A percentile compares a stretch with the other conserved stretches of the same genome.
phyloP scores from a whole-genome alignment of 306 rosid genomes.

The Macrotyloma uniflorum region DNA sequence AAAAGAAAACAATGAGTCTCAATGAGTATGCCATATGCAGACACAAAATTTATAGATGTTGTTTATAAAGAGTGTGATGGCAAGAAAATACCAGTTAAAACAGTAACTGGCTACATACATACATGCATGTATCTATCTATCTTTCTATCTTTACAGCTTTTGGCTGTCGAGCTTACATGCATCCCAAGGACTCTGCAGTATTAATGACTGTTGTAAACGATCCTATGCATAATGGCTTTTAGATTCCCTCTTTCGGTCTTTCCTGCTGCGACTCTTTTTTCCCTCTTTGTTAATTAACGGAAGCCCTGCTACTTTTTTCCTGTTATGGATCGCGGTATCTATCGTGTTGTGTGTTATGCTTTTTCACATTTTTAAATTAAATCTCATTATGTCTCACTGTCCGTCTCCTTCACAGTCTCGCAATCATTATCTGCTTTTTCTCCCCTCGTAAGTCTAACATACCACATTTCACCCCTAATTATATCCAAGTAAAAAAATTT shows the following conservation, averaged over 20 bases:
- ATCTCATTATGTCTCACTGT: not conserved
- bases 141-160: constrained; percentile 46
- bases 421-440: constrained; percentile 32
- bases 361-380: not conserved
- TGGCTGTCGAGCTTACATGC: constrained; percentile 40
- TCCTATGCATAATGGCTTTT: constrained; percentile 42
- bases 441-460: not conserved
- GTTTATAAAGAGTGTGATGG: not conserved
- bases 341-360: constrained; percentile 7
- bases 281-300: constrained; percentile 32
- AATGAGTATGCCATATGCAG: not conserved
- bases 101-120: not conserved
- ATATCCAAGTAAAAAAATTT: not conserved
- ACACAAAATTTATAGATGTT: not conserved
- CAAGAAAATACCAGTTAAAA: not conserved
- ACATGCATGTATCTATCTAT: not conserved
- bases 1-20: not conserved
- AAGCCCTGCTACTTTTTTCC: constrained; percentile 27
- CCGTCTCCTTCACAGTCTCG: constrained; percentile 5
- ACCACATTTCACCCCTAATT: not conserved
- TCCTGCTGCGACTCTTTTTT: constrained; percentile 43
- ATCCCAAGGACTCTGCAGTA: constrained; percentile 47
- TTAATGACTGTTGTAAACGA: constrained; percentile 44
- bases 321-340: constrained; percentile 21
- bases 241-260: constrained; percentile 37